Percentiles rank a stretch among this genome's conserved stretches.
These are phyloP conservation scores for Cryphonectria carpinicola DNA, from an alignment of 2,329 filamentous ascomycete species.

Conservation along the genomic window DNA sequence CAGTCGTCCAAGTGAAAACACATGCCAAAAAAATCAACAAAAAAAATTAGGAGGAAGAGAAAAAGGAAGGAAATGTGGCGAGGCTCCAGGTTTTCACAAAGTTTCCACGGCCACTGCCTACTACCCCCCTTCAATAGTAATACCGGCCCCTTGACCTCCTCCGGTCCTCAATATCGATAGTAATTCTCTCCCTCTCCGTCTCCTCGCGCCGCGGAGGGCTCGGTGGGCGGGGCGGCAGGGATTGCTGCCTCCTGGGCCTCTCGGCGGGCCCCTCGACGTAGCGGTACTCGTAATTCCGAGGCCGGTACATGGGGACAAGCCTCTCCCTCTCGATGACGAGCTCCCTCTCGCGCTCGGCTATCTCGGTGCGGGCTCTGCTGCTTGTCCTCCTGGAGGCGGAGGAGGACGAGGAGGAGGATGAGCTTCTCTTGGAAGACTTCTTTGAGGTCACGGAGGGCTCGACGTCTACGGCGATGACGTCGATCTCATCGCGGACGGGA, in stretches of 20 bases:
- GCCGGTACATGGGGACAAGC: constrained; percentile 47
- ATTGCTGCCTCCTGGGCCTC: constrained; percentile 39
- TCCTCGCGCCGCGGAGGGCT: constrained; percentile 37
- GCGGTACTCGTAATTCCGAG: constrained; percentile 52
- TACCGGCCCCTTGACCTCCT: constrained; percentile 40
- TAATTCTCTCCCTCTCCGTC: constrained; percentile 39
- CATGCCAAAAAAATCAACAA: not conserved
- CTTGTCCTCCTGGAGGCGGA: constrained; percentile 27
- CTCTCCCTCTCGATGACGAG: constrained; percentile 58
- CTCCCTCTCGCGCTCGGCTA: constrained; percentile 41
- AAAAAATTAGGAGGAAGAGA: not conserved
- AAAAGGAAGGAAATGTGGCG: not conserved
- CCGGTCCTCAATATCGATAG: constrained; percentile 41
- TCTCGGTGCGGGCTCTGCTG: constrained; percentile 25
- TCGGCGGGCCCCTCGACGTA: constrained; percentile 53
- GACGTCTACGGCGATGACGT: constrained; percentile 37
- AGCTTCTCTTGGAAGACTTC: constrained; percentile 16
- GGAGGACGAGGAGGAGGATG: constrained; percentile 21
- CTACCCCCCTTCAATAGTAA: constrained; percentile 24
- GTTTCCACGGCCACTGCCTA: not conserved
- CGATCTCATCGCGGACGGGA: constrained; percentile 33
- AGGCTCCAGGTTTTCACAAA: not conserved
- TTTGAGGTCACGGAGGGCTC: constrained; percentile 30
- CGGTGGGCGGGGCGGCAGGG: constrained; percentile 40
- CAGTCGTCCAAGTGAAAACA: not conserved